Evolutionary conservation across 1,139 yeast species (phyloP).

Genomic region (Geotrichum fermentans): DNA sequence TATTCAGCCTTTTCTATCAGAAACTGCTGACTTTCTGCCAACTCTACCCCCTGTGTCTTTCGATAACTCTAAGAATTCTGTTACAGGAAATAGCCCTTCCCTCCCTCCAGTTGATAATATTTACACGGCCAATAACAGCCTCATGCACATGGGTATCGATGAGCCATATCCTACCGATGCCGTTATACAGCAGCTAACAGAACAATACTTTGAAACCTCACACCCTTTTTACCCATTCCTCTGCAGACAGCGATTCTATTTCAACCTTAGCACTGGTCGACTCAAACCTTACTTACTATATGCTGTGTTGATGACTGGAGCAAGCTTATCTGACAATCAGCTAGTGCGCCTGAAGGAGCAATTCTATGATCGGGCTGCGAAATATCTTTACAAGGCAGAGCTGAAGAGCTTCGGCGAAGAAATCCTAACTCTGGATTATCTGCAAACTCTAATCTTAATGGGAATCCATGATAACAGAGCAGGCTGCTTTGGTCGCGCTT

Average conservation of each 20-base stretch:
- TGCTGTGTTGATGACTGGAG: conserved; percentile 31
- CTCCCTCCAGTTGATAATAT: no score
- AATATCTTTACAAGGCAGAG: conserved; percentile 26
- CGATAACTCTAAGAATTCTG: no score
- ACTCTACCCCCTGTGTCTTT: conserved; percentile 2
- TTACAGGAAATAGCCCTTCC: no score
- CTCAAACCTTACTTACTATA: conserved; percentile 31
- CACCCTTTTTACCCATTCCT: conserved; percentile 26
- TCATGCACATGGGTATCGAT: conserved; percentile 24
- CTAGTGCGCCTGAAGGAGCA: conserved; percentile 23
- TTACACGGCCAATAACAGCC: no score
- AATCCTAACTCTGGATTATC: conserved; percentile 25
- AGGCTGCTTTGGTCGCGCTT: conserved; percentile 32
- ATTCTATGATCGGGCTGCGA: conserved; percentile 29
- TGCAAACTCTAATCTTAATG: conserved; percentile 31
- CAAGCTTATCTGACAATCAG: conserved; percentile 24
- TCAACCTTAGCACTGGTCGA: conserved; percentile 19
- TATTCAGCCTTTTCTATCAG: neutral
- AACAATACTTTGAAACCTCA: conserved; percentile 24
- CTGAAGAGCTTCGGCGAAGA: conserved; percentile 24
- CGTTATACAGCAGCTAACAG: conserved; percentile 26
- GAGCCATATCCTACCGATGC: conserved; percentile 31
- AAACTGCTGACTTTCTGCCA: neutral
- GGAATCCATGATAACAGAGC: conserved; percentile 29
- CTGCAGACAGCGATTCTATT: conserved; percentile 24